phyloP scores from a whole-genome alignment of 1,284 basidiomycete species.

The Rhodotorula sp. region DNA sequence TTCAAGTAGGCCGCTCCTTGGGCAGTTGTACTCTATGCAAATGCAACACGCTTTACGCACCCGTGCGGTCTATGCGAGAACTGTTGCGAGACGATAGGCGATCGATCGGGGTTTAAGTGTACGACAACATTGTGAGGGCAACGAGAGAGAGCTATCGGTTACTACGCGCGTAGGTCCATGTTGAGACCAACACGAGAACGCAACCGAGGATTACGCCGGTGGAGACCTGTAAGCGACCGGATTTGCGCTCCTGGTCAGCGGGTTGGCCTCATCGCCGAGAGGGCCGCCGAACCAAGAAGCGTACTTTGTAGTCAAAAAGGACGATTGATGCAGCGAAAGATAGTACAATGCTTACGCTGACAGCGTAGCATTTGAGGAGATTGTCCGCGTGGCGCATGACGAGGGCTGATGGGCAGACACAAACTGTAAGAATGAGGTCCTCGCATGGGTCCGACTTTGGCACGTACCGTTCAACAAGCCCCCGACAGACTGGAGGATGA shows the following conservation, averaged over 20 bases:
- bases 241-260: not conserved
- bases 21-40: no score
- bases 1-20: no score
- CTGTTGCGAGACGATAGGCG: no score
- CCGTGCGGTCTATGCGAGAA: no score
- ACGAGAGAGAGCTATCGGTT: not conserved
- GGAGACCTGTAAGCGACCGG: not conserved
- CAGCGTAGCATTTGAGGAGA: conserved; percentile 50
- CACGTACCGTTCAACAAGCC: conserved; percentile 48
- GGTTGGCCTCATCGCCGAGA: not conserved
- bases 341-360: conserved; percentile 48
- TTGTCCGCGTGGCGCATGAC: conserved; percentile 50
- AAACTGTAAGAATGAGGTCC: not conserved
- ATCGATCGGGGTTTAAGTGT: not conserved
- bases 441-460: not conserved
- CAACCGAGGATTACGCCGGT: conserved; percentile 26
- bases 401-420: conserved; percentile 15
- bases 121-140: not conserved
- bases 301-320: conserved; percentile 34
- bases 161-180: conserved; percentile 21
- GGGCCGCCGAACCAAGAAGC: not conserved
- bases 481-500: conserved; percentile 48
- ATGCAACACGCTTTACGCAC: no score
- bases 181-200: conserved; percentile 24
- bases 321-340: conserved; percentile 42